Percentiles rank a stretch among this genome's conserved stretches.
Evolutionary conservation across 2,329 filamentous ascomycete species (phyloP).

Genomic region (Paraphoma sp.): DNA sequence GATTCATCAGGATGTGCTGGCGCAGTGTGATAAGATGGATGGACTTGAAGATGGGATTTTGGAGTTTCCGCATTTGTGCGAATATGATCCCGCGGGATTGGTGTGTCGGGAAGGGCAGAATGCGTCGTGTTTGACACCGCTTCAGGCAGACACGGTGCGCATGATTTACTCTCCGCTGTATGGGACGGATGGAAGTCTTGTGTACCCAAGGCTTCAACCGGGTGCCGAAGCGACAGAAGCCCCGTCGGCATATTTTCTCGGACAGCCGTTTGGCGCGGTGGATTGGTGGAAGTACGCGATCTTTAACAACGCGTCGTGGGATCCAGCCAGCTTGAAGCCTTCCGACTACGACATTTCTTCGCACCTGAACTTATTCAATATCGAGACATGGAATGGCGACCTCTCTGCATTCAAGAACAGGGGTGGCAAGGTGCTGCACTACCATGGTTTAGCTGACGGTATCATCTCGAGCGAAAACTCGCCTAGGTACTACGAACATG

Average conservation of each 20-base stretch:
- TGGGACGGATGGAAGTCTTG: slow-evolving; percentile 51
- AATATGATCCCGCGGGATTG: slow-evolving; percentile 50
- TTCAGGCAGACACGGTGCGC: slow-evolving; percentile 53
- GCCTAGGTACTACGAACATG: slow-evolving; percentile 57
- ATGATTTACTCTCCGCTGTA: slow-evolving; percentile 52
- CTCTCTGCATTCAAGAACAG: slow-evolving; percentile 43
- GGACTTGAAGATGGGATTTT: slow-evolving; percentile 57
- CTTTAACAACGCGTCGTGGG: slow-evolving; percentile 54
- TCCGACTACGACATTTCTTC: slow-evolving; percentile 51
- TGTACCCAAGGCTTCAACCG: slow-evolving; percentile 60
- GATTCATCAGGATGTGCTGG: neutral
- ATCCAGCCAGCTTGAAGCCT: slow-evolving; percentile 46
- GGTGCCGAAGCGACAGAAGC: slow-evolving; percentile 53
- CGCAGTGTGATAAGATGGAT: slow-evolving; percentile 49
- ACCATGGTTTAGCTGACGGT: slow-evolving; percentile 53
- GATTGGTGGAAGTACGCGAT: slow-evolving; percentile 60
- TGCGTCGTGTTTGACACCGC: slow-evolving; percentile 13
- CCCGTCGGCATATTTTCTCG: slow-evolving; percentile 40
- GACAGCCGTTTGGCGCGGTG: slow-evolving; percentile 48
- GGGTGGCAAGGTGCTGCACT: slow-evolving; percentile 55
- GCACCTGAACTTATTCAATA: slow-evolving; percentile 44
- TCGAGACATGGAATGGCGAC: slow-evolving; percentile 51
- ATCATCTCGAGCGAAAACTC: slow-evolving; percentile 55
- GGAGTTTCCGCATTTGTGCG: slow-evolving; percentile 54
- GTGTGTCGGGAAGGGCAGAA: slow-evolving; percentile 54